These are phyloP conservation scores for Tolypocladium cylindrosporum DNA, from an alignment of 2,329 filamentous ascomycete species.

Conservation along the genomic window DNA sequence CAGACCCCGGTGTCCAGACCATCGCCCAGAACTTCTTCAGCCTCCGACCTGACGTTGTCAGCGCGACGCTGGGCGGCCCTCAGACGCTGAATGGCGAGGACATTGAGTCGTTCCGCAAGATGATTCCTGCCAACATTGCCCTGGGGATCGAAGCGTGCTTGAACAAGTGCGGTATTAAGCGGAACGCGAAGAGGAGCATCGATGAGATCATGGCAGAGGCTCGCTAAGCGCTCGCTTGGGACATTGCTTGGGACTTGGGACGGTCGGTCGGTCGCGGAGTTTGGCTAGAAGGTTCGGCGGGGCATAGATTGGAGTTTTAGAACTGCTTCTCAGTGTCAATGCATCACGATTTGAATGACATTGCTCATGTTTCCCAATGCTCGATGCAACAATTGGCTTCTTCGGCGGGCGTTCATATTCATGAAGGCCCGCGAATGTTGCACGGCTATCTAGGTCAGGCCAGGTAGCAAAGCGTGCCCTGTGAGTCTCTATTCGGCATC, in stretches of 20 bases:
- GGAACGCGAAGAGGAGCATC: conserved; percentile 21
- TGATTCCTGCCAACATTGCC: conserved; percentile 38
- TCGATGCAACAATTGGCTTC: background rate
- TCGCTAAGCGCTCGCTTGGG: background rate
- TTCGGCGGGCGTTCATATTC: background rate
- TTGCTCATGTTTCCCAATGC: background rate
- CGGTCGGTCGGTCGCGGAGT: background rate
- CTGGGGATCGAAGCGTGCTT: conserved; percentile 41
- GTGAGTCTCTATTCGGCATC: background rate
- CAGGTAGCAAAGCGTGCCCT: background rate
- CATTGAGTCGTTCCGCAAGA: conserved; percentile 25
- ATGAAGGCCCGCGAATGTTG: background rate
- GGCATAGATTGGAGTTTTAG: background rate
- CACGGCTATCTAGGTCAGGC: background rate
- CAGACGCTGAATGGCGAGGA: conserved; percentile 28
- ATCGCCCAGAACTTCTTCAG: conserved; percentile 37
- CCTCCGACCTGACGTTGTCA: conserved; percentile 25
- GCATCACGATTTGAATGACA: background rate
- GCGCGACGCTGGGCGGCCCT: conserved; percentile 26
- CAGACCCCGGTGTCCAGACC: conserved; percentile 35
- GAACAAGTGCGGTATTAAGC: conserved; percentile 32
- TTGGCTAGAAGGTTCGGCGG: background rate
- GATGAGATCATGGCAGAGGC: conserved; percentile 7
- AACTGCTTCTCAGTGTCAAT: background rate
- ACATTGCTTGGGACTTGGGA: background rate